These are phyloP conservation scores for Xylariales sp. DNA, from an alignment of 2,329 filamentous ascomycete species.

Conservation along the genomic window DNA sequence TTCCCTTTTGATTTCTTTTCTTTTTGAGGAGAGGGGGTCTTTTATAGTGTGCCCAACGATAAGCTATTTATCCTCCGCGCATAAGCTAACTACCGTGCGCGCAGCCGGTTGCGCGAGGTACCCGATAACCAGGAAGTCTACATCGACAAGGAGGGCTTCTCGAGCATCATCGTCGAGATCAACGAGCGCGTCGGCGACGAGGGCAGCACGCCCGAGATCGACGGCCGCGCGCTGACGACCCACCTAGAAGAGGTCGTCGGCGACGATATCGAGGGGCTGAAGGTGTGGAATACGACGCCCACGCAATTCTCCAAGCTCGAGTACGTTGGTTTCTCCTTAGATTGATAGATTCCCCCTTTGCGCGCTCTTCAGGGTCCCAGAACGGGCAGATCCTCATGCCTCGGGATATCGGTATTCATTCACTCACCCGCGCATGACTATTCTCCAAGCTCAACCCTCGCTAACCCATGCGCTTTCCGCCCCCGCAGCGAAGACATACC, in stretches of 20 bases:
- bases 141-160: constrained; percentile 84
- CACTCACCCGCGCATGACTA: not conserved
- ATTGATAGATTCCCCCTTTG: too few relatives aligned
- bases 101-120: constrained; percentile 64
- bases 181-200: constrained; percentile 78
- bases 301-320: constrained; percentile 68
- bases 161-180: constrained; percentile 90
- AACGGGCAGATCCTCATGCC: not conserved
- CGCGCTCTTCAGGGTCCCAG: too few relatives aligned
- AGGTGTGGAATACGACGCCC: constrained; percentile 74
- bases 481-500: constrained; percentile 62
- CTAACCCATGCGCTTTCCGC: constrained; percentile 25
- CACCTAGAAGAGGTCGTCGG: constrained; percentile 78
- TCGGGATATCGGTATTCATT: not conserved
- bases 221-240: constrained; percentile 76
- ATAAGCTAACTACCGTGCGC: constrained; percentile 14
- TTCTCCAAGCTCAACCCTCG: not conserved
- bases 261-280: constrained; percentile 70
- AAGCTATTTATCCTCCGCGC: not conserved
- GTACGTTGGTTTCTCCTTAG: constrained; percentile 51
- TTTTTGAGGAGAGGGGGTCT: too few relatives aligned
- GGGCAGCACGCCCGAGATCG: constrained; percentile 66
- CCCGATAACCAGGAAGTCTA: constrained; percentile 93
- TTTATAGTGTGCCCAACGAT: too few relatives aligned
- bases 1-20: too few relatives aligned